Base-by-base conservation (phyloP, 176 grass and related monocot genomes). In the Miscanthus lutarioriparius region DNA sequence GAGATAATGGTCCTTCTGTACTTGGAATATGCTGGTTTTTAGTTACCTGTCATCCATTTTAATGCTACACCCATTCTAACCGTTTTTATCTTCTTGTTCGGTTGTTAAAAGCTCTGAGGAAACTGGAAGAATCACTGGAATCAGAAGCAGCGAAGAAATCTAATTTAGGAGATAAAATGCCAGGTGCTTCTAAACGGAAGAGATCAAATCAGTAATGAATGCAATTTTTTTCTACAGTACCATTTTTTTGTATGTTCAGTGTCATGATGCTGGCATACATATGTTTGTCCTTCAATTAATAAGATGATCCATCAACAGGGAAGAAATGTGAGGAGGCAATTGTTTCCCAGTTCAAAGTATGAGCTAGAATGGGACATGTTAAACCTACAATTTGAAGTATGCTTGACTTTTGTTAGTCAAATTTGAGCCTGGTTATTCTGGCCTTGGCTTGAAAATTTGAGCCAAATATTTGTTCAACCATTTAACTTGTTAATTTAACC, bases 101-200 rank as follows among this genome's bases (percentile, higher is more conserved):
- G 7, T 82, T 67, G 61, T 89, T 77, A 82, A 88, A 38, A 95
- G 96, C 89, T 77, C 77, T 98, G 80, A 82, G 92, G 76, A 98
- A 98, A 81, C 82, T 95, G 69, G 89, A 98, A 85, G 83, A 87
- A 32, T 88, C 74, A 39, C 71, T 89, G 10, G 49, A 95, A 73
- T 88, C 89, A 74, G 86, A 92, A 88, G 83, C 82, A 80, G 58
- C n/a, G 17, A 95, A 76, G 82, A 93, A 91, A 75, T 89, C 86
- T n/a, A 86, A 87, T 37, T 64, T 51, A 0, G 59, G 83, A 69
- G 75, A 89, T 30, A 92, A 88, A 69, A n/a, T 20, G 3, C 22
- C 19, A 48, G 82, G 67, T 70, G 77, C 17, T 67, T 87, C 75
- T 69, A 94, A 94, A 81, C 90, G 84, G 81, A 92, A 94, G 83